These are phyloP conservation scores for Ploettnerulaceae sp. DNA, from an alignment of 2,329 filamentous ascomycete genomes.

Conservation along the genomic window DNA sequence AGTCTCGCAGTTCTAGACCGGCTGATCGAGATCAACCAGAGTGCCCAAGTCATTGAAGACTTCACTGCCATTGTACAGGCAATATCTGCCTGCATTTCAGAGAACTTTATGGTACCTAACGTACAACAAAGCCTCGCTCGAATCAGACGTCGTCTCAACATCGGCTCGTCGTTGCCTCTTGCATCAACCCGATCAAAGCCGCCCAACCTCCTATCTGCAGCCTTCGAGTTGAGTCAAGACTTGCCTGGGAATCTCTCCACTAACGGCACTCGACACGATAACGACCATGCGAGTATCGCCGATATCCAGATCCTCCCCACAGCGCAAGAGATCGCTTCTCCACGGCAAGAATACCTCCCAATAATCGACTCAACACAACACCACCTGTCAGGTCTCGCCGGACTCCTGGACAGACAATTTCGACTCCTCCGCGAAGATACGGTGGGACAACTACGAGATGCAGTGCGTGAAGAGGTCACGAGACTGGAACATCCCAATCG, in stretches of 20 bases:
- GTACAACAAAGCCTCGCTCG: constrained; percentile 24
- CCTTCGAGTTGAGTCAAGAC: constrained; percentile 27
- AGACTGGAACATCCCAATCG: constrained; percentile 33
- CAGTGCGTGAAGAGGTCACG: constrained; percentile 39
- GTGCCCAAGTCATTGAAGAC: constrained; percentile 31
- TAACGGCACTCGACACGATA: constrained; percentile 42
- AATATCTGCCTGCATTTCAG: constrained; percentile 24
- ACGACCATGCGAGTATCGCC: constrained; percentile 43
- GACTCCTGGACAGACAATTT: constrained; percentile 51
- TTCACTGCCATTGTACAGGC: constrained; percentile 28
- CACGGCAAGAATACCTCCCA: constrained; percentile 43
- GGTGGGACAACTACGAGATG: constrained; percentile 48
- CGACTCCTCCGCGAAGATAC: constrained; percentile 52
- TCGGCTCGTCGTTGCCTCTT: constrained; percentile 25
- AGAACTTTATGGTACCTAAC: constrained; percentile 19
- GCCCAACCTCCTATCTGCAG: constrained; percentile 17
- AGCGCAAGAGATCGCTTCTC: constrained; percentile 41
- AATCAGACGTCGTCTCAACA: constrained; percentile 26
- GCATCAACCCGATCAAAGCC: constrained; percentile 14
- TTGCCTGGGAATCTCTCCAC: constrained; percentile 34
- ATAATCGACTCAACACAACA: constrained; percentile 37
- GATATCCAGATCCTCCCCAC: constrained; percentile 48
- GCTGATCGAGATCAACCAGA: constrained; percentile 37
- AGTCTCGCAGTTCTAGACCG: constrained; percentile 28
- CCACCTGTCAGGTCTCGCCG: constrained; percentile 41